Conservation (phyloP, 129 eudicot genomes). For the Silybum marianum region DNA sequence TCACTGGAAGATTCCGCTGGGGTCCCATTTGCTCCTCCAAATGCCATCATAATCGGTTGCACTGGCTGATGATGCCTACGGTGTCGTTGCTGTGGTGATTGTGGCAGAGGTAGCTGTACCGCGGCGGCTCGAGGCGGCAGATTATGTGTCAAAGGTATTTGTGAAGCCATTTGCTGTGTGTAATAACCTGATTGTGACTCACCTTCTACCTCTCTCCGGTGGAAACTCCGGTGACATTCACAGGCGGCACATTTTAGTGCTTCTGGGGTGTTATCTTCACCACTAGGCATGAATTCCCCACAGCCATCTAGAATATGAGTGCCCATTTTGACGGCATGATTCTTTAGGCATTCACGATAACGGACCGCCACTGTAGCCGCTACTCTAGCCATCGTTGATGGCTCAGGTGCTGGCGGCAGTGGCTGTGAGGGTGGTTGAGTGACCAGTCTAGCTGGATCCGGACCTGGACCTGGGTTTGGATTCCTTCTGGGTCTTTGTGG, state of each 20-base stretch:
- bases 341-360: slow-evolving; percentile 74
- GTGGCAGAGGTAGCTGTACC: slow-evolving; percentile 24
- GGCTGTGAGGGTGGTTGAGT: slow-evolving; percentile 31
- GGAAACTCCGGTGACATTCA: slow-evolving; percentile 88
- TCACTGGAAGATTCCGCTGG: slow-evolving; percentile 82
- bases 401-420: slow-evolving; percentile 23
- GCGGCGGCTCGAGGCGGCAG: slow-evolving; percentile 23
- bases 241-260: slow-evolving; percentile 81
- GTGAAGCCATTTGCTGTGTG: neutral
- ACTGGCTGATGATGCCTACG: slow-evolving; percentile 33
- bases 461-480: slow-evolving; percentile 35
- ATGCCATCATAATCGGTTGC: slow-evolving; percentile 69
- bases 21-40: slow-evolving; percentile 54
- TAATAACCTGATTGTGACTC: slow-evolving; percentile 30
- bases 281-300: slow-evolving; percentile 90
- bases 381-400: slow-evolving; percentile 5
- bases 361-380: slow-evolving; percentile 18
- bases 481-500: slow-evolving; percentile 21
- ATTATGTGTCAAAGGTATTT: neutral
- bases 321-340: slow-evolving; percentile 76
- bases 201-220: slow-evolving; percentile 64
- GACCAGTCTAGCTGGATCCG: slow-evolving; percentile 40
- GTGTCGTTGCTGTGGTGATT: slow-evolving; percentile 35
- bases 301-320: slow-evolving; percentile 79
- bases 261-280: slow-evolving; percentile 67